Base-by-base conservation (phyloP, 179 eudicot genomes). In the Vitellaria paradoxa region DNA sequence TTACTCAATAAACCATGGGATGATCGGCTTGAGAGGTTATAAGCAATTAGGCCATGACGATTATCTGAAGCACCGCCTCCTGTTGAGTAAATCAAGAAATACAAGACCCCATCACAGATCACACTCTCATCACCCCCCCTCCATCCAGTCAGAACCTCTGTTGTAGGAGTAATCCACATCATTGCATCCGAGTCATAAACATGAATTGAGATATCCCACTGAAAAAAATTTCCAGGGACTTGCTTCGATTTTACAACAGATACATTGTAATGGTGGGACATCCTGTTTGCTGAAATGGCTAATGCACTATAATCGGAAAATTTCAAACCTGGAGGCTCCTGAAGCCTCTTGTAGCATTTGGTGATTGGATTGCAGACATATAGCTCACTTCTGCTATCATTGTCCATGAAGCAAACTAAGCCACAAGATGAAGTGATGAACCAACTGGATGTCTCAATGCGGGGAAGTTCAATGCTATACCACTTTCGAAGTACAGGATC, bases 101-200 rank as follows among this genome's bases (percentile, higher is more conserved):
- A 93, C 52, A 93, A 84, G 30, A 84, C 78, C 50, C 89, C 91
- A 61, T 81, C 81, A 64, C 97, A 91, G 3, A 93, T 91, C 40
- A 93, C 90, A 63, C 97, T 87, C 72, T 87, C 98, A 18, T 88
- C 87, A 52, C 98, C 97, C 0, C 84, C 92, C 77, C 94, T 82
- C 94, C 98, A 91, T 15, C 94, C 93, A 1, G 80, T 64, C 21
- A 91, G 75, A 65, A 88, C 86, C 78, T 91, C 97, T 0, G 86
- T 71, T 75, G 78, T 74, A 13, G 87, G 76, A 46, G 91, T 84
- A 13, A 55, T 65, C 98, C 98, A 93, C 65, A 14, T 74, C 87
- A 76, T 83, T 20, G 85, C 82, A 70, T 81, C 89, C 0, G 98
- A 93, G 53, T 79, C 79, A 60, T 91, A 93, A 0, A 88, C n/a